Percentiles rank a stretch among this genome's conserved stretches.
Conservation (phyloP, 208 protist species). For the Herpetomonas muscarum region DNA sequence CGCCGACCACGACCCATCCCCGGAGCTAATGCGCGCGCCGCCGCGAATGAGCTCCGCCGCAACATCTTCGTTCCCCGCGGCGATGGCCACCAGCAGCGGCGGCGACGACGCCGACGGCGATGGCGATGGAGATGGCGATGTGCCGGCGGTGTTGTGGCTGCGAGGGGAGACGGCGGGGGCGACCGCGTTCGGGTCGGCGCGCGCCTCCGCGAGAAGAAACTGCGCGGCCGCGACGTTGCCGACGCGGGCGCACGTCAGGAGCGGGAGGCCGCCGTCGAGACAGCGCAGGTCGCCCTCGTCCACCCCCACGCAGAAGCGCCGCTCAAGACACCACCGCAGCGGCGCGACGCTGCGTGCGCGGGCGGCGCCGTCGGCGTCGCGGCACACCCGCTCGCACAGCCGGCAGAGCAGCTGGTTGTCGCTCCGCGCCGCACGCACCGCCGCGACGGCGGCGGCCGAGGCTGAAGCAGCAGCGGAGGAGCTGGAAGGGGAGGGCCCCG, state of each 20-base stretch:
- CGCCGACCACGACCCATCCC: conserved; percentile 38
- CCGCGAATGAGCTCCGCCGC: conserved; percentile 34
- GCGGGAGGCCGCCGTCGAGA: conserved; percentile 24
- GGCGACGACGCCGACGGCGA: conserved; percentile 2
- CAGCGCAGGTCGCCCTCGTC: not conserved
- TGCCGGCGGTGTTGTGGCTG: not conserved
- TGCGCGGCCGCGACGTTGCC: conserved; percentile 38
- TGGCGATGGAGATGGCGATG: conserved; percentile 4
- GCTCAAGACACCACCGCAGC: conserved; percentile 66
- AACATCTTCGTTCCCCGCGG: conserved; percentile 29
- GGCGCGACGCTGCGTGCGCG: conserved; percentile 13
- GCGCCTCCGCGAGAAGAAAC: conserved; percentile 34
- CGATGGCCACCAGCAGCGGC: conserved; percentile 40
- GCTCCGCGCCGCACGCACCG: conserved; percentile 15
- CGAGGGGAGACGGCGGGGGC: not conserved
- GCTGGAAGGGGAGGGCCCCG: too few species aligned
- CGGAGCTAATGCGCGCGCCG: conserved; percentile 26
- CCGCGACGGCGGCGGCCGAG: conserved; percentile 10
- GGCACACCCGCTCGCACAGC: conserved; percentile 20
- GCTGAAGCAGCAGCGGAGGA: too few species aligned
- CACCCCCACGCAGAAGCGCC: conserved; percentile 15
- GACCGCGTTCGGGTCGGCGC: conserved; percentile 34
- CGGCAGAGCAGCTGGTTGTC: conserved; percentile 55
- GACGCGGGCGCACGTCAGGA: conserved; percentile 38
- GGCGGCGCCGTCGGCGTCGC: conserved; percentile 17